Evolutionary conservation across 352 stramenopile genomes (phyloP).

Genomic region (Phytopythium sindhum): DNA sequence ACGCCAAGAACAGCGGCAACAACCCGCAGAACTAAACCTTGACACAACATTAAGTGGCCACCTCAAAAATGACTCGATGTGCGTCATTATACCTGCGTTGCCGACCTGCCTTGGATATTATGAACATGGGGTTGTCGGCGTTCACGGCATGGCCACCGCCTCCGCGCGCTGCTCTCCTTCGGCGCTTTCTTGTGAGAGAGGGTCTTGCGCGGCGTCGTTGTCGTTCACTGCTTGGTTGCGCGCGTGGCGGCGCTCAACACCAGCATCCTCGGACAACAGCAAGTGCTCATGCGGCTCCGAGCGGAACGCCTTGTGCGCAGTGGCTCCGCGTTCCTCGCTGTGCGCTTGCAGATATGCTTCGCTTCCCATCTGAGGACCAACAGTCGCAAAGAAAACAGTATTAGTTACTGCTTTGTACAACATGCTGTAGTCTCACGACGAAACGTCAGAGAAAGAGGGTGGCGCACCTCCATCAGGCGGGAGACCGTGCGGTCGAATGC

Average conservation of each 20-base stretch:
- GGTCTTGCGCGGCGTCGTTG: neutral
- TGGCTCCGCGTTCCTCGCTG: slow-evolving; percentile 25
- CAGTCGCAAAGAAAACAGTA: neutral
- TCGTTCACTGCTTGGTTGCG: neutral
- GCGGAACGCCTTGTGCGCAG: neutral
- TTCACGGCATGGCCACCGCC: slow-evolving; percentile 7
- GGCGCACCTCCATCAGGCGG: slow-evolving; percentile 71
- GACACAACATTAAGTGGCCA: neutral
- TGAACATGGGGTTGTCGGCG: neutral
- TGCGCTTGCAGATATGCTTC: slow-evolving; percentile 67
- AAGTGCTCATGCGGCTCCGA: slow-evolving; percentile 4
- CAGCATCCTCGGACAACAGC: neutral
- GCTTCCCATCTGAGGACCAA: slow-evolving; percentile 49
- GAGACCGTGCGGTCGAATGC: slow-evolving; percentile 87
- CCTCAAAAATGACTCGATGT: neutral
- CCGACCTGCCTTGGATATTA: neutral
- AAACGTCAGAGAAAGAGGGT: neutral
- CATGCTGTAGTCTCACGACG: neutral
- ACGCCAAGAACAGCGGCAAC: neutral
- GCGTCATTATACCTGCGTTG: neutral
- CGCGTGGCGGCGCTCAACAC: neutral
- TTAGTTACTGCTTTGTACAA: neutral
- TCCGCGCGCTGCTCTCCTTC: slow-evolving; percentile 3
- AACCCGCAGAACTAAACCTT: neutral
- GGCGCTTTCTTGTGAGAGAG: neutral